Conservation (phyloP, 805 yeast genomes). For the Teunomyces barrocoloradensis region DNA sequence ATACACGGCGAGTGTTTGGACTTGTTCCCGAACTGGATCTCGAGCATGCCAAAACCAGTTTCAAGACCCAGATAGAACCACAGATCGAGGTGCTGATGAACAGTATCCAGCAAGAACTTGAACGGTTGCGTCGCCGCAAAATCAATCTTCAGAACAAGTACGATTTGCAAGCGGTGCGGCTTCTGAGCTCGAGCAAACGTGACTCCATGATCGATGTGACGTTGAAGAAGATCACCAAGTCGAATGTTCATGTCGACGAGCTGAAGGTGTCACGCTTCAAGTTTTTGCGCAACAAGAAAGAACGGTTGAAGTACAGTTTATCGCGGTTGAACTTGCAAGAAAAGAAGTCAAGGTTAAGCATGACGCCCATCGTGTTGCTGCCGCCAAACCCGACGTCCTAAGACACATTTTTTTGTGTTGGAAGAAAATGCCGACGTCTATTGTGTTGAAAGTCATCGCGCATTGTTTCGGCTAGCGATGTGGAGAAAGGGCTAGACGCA, state of each 20-base stretch:
- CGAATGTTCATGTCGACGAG: slow-evolving; percentile 22
- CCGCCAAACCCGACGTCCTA: slow-evolving; percentile 1
- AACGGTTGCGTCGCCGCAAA: slow-evolving; percentile 30
- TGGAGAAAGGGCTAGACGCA: neutral
- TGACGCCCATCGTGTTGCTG: slow-evolving; percentile 8
- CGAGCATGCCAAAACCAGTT: slow-evolving; percentile 34
- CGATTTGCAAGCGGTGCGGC: slow-evolving; percentile 40
- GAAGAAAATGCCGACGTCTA: neutral
- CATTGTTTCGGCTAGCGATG: neutral
- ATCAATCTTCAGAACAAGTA: slow-evolving; percentile 32
- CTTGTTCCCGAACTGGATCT: slow-evolving; percentile 50
- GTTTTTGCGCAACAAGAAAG: slow-evolving; percentile 41
- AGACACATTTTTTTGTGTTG: neutral
- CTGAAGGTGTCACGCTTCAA: slow-evolving; percentile 38
- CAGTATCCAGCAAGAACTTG: slow-evolving; percentile 31
- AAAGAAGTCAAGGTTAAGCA: slow-evolving; percentile 12
- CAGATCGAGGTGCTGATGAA: slow-evolving; percentile 32
- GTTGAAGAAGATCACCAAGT: slow-evolving; percentile 12
- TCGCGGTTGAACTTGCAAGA: slow-evolving; percentile 21
- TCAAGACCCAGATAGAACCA: slow-evolving; percentile 41
- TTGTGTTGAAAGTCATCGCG: neutral
- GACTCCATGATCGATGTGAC: slow-evolving; percentile 10
- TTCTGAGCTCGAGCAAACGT: slow-evolving; percentile 18
- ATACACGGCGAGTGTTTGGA: slow-evolving; percentile 48
- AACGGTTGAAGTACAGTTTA: slow-evolving; percentile 41